phyloP scores from a whole-genome alignment of 176 grass and related monocot species.

The Eremochloa ophiuroides region DNA sequence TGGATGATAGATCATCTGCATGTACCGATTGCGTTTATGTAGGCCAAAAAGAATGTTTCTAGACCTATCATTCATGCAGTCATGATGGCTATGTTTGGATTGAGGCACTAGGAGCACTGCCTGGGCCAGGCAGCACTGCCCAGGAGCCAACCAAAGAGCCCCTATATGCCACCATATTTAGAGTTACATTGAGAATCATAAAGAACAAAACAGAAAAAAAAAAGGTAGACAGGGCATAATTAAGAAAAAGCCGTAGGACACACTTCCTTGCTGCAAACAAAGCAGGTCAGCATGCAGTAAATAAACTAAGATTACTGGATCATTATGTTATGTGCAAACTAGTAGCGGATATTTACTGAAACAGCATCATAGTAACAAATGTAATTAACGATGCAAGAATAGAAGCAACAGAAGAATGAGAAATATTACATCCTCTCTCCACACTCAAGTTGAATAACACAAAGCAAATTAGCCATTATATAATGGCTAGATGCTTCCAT shows the following conservation, averaged over 20 bases:
- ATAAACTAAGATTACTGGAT: background rate
- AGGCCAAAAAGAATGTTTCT: background rate
- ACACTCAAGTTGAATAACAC: background rate
- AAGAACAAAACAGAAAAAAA: conserved; percentile 9
- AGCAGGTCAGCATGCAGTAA: background rate
- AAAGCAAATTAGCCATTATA: conserved; percentile 13
- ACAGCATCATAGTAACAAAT: background rate
- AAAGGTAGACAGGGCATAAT: background rate
- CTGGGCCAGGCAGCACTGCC: background rate
- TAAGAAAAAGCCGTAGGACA: background rate
- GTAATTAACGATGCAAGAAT: background rate
- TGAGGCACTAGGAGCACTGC: background rate
- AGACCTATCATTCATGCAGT: background rate
- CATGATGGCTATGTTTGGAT: background rate
- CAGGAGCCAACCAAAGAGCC: background rate
- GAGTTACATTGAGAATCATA: conserved; percentile 1
- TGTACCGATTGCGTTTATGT: background rate
- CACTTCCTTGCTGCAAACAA: background rate
- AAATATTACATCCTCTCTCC: background rate
- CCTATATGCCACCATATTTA: background rate
- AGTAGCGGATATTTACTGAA: background rate
- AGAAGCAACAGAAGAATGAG: background rate
- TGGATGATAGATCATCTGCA: background rate
- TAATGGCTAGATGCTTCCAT: conserved; percentile 12
- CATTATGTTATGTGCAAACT: background rate